Conservation (phyloP, 78 protist species). For the Mastigamoeba balamuthi region DNA sequence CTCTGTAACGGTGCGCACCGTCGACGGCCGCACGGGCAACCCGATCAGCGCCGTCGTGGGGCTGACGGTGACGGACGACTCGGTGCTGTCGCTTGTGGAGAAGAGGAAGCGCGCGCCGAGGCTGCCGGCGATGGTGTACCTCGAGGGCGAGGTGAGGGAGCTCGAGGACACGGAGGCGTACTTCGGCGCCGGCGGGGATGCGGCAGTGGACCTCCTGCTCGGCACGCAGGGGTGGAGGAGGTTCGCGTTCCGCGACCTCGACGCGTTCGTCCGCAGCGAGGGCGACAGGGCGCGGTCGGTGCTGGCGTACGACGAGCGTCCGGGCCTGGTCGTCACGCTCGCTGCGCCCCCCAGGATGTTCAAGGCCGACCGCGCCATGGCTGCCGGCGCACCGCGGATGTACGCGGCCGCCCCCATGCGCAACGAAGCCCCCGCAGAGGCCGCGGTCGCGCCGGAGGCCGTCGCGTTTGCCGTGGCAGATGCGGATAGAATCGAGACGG, state of each 20-base stretch:
- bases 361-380: no score
- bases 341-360: no score
- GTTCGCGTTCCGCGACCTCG: neutral
- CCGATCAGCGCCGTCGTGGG: no score
- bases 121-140: constrained; percentile 2
- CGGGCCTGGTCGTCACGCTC: neutral
- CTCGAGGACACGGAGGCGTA: neutral
- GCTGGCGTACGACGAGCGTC: neutral
- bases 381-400: no score
- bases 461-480: neutral
- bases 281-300: neutral
- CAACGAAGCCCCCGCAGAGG: neutral
- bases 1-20: no score
- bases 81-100: constrained; percentile 2
- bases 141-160: neutral
- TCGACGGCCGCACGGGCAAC: no score
- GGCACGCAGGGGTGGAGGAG: constrained; percentile 19
- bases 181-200: neutral
- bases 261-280: neutral
- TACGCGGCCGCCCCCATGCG: neutral
- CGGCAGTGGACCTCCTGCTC: constrained; percentile 5
- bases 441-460: neutral
- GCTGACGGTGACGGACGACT: constrained; percentile 26
- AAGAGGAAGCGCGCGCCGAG: constrained; percentile 7
- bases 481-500: no score